Base-by-base conservation (phyloP, 2,329 filamentous ascomycete genomes). In the Penicillium sp. region DNA sequence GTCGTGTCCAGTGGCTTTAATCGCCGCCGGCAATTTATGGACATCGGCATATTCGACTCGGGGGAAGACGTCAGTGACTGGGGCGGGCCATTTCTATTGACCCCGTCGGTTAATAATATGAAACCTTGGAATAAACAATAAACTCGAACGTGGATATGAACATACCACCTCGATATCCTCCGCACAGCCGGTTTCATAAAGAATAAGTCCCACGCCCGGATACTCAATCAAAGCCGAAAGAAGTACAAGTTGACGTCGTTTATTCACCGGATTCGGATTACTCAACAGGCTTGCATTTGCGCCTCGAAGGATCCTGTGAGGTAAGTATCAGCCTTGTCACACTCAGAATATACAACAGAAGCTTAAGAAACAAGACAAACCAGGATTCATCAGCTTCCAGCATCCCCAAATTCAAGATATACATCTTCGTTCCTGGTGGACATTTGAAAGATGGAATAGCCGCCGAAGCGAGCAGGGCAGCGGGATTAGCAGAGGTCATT, bases 351-450 rank as follows among this genome's bases (percentile, higher is more conserved):
- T 19, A 10, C 1, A 39, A 19, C 4, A n/a, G 16, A 37, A n/a
- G 3, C n/a, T 19, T 19, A 19, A n/a, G 9, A n/a, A 9, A 8
- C 8, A 44, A 19, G 5, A 58, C 62, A n/a, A 56, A 71, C 69
- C 78, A 81, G 39, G 73, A 78, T 58, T 82, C 80, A 58, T 82
- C 79, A 39, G 68, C 73, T 64, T 80, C 75, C 4, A 82, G 67
- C 59, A 72, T 76, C 13, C 79, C 79, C 8, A 80, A 66, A 63
- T 80, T 72, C 19, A 81, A 64, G 14, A 82, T 66, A 64, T 79
- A 77, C 68, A 81, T 78, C 64, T 79, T 80, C 5, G 79, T 81
- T 7, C 79, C 79, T 11, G 26, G 21, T 8, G 61, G 61, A 37
- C 61, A 63, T n/a, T 54, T 58, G 25, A 62, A 63, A 25, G 61